These are phyloP conservation scores for Ascochyta koolunga DNA, from an alignment of 2,329 filamentous ascomycete species.

Conservation along the genomic window DNA sequence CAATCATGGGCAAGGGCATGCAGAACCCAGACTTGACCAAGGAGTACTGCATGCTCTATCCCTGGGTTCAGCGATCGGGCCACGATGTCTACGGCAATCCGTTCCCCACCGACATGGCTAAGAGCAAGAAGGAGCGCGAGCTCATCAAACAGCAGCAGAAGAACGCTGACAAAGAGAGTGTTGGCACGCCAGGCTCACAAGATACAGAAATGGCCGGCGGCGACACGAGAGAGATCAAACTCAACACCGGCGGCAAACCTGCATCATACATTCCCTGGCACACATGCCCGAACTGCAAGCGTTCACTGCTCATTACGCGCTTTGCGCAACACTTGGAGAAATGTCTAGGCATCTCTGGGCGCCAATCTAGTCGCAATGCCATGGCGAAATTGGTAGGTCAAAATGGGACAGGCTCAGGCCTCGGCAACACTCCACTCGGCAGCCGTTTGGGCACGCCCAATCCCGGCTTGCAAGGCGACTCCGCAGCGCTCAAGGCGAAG, in stretches of 20 bases:
- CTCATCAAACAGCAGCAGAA: conserved; percentile 51
- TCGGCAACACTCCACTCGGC: conserved; percentile 50
- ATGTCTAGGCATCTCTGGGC: conserved; percentile 63
- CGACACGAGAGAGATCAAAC: conserved; percentile 52
- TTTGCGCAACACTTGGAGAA: conserved; percentile 67
- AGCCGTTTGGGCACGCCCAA: conserved; percentile 51
- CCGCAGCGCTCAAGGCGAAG: conserved; percentile 35
- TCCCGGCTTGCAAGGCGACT: conserved; percentile 41
- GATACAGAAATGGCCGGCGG: conserved; percentile 48
- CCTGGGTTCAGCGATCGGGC: conserved; percentile 76
- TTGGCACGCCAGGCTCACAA: conserved; percentile 54
- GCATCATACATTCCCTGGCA: conserved; percentile 59
- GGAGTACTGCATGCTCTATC: conserved; percentile 79
- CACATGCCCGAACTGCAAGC: conserved; percentile 65
- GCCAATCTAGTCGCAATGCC: conserved; percentile 57
- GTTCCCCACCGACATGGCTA: conserved; percentile 76
- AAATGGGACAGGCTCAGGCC: conserved; percentile 48
- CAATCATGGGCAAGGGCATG: conserved; percentile 72
- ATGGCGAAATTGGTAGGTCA: conserved; percentile 53
- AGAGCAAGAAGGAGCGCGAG: conserved; percentile 76
- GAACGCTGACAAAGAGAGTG: conserved; percentile 50
- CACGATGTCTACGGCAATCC: conserved; percentile 85
- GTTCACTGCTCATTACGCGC: conserved; percentile 65
- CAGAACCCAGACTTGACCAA: conserved; percentile 64
- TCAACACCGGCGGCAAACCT: conserved; percentile 55